phyloP scores from a whole-genome alignment of 2,329 filamentous ascomycete genomes.

The Fusarium citri region DNA sequence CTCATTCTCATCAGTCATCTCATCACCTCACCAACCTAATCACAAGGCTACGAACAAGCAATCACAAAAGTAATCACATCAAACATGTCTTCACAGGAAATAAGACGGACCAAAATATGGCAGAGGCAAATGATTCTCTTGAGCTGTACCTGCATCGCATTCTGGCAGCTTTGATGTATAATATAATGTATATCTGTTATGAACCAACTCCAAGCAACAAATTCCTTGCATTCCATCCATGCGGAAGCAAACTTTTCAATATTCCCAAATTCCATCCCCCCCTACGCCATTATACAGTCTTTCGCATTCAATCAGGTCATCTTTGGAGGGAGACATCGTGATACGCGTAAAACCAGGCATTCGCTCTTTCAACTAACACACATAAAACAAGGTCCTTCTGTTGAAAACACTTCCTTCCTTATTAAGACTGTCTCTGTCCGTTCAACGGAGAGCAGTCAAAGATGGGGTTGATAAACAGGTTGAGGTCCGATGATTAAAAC shows the following conservation, averaged over 20 bases:
- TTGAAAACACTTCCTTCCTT: slow-evolving; percentile 22
- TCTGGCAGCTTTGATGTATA: slow-evolving; percentile 45
- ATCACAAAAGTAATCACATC: not conserved
- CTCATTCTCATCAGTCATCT: not conserved
- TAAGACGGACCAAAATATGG: not conserved
- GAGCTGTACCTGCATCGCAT: slow-evolving; percentile 44
- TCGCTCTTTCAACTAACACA: slow-evolving; percentile 23
- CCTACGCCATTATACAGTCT: slow-evolving; percentile 39
- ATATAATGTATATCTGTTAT: slow-evolving; percentile 45
- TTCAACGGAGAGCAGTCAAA: slow-evolving; percentile 43
- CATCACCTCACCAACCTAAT: too few relatives aligned
- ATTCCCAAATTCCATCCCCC: slow-evolving; percentile 19
- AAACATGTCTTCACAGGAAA: too few relatives aligned
- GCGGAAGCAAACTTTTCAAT: slow-evolving; percentile 41
- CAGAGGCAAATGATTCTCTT: slow-evolving; percentile 37
- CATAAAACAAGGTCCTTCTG: slow-evolving; percentile 18
- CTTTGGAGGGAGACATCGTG: slow-evolving; percentile 37
- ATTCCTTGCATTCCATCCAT: slow-evolving; percentile 29
- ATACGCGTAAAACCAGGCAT: slow-evolving; percentile 34
- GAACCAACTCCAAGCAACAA: slow-evolving; percentile 24
- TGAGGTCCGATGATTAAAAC: slow-evolving; percentile 37
- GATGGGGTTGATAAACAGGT: slow-evolving; percentile 7
- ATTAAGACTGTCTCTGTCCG: slow-evolving; percentile 40
- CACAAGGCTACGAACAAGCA: not conserved
- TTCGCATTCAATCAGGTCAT: slow-evolving; percentile 40